Evolutionary conservation across 2,329 filamentous ascomycete species (phyloP), one percentile per base, ranked within the genome.

Genomic region (Talaromyces piceae): DNA sequence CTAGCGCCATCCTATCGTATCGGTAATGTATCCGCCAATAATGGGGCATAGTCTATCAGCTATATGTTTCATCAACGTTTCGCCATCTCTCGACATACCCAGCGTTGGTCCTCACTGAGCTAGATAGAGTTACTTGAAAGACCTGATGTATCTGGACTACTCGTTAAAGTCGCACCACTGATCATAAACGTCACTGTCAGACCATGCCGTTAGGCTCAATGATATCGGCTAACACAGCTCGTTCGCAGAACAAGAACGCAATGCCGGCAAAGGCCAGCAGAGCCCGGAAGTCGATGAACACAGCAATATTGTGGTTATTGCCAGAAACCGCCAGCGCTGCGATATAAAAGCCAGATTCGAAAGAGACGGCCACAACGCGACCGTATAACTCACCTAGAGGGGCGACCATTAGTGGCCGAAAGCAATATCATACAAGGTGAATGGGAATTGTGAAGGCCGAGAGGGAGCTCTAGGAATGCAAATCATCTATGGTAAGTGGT

Each of bases 1-100:
- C 84, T 84, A 88, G 55, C 85, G 79, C 85, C 85, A 88, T 54
- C 83, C 83, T 26, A 80, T 68, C 5, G 78, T 80, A 20, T 80
- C 69, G 2, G 69, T 74, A 45, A 85, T 85, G 70, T 82, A 88
- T 16, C 83, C 83, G 47, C 85, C 85, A 46, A 86, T 77, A 44
- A 87, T 82, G 5, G 85, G 85, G 0, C 82, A 84, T 30, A 28
- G 71, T 16, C n/a, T 18, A 16, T 37, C n/a, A 37, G 31, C n/a
- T 18, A 37, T 16, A 0, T 84, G 84, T 8, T 83, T 83, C 1
- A 78, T 76, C 58, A 87, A 87, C 39, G 86, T n/a, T n/a, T n/a
- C n/a, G 79, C 2, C n/a, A 7, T 18, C 16, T 47, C 13, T 22
- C 13, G 39, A 25, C 28, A 47, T 47, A 47, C 30, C 45, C 33